A percentile compares a stretch with the other conserved stretches of the same genome.
These are phyloP conservation scores for Agrocybe pediades DNA, from an alignment of 768 basidiomycete species.

Conservation along the genomic window DNA sequence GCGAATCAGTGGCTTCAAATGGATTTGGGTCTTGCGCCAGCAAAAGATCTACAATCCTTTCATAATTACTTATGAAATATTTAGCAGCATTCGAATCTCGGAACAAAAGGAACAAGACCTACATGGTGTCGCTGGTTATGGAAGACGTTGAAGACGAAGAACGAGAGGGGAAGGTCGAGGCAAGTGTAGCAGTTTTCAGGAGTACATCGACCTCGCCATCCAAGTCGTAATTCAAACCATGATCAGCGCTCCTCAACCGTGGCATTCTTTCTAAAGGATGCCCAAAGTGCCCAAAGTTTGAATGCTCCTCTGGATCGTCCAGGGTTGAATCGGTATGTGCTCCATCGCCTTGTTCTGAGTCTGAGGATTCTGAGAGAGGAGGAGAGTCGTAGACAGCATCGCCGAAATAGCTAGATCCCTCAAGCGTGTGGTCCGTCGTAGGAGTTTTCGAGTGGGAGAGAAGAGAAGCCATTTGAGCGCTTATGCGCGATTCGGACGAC, in stretches of 20 bases:
- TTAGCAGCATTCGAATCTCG: background rate
- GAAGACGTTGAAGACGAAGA: conserved; percentile 21
- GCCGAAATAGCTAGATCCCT: conserved; percentile 14
- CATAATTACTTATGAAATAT: conserved; percentile 11
- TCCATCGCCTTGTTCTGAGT: conserved; percentile 17
- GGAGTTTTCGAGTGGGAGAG: background rate
- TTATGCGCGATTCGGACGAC: background rate
- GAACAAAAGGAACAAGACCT: background rate
- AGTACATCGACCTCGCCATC: conserved; percentile 21
- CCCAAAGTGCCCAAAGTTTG: conserved; percentile 34
- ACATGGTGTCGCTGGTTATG: conserved; percentile 14
- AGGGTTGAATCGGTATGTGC: conserved; percentile 32
- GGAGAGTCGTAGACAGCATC: conserved; percentile 25
- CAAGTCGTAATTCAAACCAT: conserved; percentile 20
- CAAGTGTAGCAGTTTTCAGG: conserved; percentile 15
- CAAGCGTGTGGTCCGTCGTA: background rate
- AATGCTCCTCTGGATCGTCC: conserved; percentile 24
- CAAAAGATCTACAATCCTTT: conserved; percentile 23
- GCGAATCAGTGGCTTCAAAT: conserved; percentile 14
- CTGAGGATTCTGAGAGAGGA: conserved; percentile 12
- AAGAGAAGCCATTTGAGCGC: background rate
- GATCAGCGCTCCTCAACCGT: conserved; percentile 26
- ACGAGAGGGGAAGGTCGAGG: conserved; percentile 18
- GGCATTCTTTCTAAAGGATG: conserved; percentile 37
- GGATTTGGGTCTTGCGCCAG: conserved; percentile 20